These are phyloP conservation scores for Aspergillus chevalieri DNA, from an alignment of 2,329 filamentous ascomycete species.

Conservation along the genomic window DNA sequence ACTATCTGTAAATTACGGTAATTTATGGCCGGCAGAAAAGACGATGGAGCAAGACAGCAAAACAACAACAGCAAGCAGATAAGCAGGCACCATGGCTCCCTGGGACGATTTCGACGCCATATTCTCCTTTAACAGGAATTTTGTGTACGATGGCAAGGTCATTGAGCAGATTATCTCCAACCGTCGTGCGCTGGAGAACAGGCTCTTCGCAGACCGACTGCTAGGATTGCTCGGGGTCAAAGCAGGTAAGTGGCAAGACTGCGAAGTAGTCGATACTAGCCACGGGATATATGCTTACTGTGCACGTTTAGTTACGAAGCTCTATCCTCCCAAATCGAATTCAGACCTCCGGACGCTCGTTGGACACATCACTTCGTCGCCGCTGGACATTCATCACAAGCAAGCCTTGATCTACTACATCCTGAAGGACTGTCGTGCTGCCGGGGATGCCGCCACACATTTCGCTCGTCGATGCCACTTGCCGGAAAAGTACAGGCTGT, in stretches of 20 bases:
- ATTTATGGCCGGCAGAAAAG: constrained; percentile 1
- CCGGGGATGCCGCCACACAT: constrained; percentile 46
- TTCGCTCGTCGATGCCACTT: constrained; percentile 62
- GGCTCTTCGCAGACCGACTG: constrained; percentile 74
- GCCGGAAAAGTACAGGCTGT: constrained; percentile 69
- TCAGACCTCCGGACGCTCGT: constrained; percentile 63
- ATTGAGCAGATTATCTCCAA: constrained; percentile 59
- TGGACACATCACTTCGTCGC: constrained; percentile 59
- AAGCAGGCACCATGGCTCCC: constrained; percentile 27
- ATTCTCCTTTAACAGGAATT: constrained; percentile 56
- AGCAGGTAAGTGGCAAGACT: constrained; percentile 49
- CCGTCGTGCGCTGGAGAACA: constrained; percentile 62
- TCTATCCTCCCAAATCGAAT: constrained; percentile 69
- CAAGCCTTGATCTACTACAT: constrained; percentile 79
- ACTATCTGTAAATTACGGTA: constrained; percentile 12
- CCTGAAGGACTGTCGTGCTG: constrained; percentile 64
- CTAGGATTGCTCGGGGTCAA: constrained; percentile 63
- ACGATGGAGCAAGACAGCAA: neutral
- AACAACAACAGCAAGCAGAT: neutral
- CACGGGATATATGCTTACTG: constrained; percentile 8
- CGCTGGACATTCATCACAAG: constrained; percentile 67
- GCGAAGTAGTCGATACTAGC: neutral
- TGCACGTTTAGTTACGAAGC: constrained; percentile 45
- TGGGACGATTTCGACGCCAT: constrained; percentile 63
- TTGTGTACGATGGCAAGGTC: constrained; percentile 57